A percentile compares a stretch with the other conserved stretches of the same genome.
Evolutionary conservation across 139 green algal species (phyloP).

Genomic region (Diplosphaera chodatii): DNA sequence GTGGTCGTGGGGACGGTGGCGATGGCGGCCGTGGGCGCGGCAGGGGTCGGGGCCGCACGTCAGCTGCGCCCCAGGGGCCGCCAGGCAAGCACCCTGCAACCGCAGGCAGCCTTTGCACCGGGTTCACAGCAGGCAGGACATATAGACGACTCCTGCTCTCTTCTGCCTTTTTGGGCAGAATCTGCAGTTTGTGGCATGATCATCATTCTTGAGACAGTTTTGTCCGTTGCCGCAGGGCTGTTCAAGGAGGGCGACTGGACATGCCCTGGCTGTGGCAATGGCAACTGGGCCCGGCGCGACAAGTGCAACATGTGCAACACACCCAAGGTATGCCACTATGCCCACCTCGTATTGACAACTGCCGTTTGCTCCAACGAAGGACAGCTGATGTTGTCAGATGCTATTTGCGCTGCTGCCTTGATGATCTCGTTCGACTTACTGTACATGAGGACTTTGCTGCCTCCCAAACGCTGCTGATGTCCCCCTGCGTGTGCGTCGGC

Average conservation of each 20-base stretch:
- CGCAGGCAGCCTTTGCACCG: too few relatives aligned
- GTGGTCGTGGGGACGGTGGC: conserved; percentile 13
- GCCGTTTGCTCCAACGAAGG: too few relatives aligned
- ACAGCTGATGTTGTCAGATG: background rate
- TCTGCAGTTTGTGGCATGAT: too few relatives aligned
- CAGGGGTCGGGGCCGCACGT: background rate
- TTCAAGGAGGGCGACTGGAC: conserved; percentile 62
- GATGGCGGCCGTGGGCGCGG: conserved; percentile 10
- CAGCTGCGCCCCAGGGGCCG: conserved; percentile 21
- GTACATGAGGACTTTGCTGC: too few relatives aligned
- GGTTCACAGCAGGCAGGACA: too few relatives aligned
- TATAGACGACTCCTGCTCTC: too few relatives aligned
- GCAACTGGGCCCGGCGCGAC: conserved; percentile 66
- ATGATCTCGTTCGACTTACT: conserved; percentile 25
- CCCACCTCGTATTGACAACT: background rate
- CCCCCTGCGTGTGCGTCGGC: too few relatives aligned
- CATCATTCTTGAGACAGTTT: too few relatives aligned
- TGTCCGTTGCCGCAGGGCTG: conserved; percentile 5
- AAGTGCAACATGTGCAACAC: conserved; percentile 71
- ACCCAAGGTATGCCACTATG: too few relatives aligned
- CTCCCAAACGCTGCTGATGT: too few relatives aligned
- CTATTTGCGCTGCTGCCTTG: too few relatives aligned
- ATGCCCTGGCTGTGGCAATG: conserved; percentile 75
- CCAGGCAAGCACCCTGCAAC: conserved; percentile 18
- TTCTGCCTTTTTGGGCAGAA: too few relatives aligned